A percentile compares a stretch with the other conserved stretches of the same genome.
phyloP scores from a whole-genome alignment of 495 filamentous ascomycete species.

The Acidiella bohemica region DNA sequence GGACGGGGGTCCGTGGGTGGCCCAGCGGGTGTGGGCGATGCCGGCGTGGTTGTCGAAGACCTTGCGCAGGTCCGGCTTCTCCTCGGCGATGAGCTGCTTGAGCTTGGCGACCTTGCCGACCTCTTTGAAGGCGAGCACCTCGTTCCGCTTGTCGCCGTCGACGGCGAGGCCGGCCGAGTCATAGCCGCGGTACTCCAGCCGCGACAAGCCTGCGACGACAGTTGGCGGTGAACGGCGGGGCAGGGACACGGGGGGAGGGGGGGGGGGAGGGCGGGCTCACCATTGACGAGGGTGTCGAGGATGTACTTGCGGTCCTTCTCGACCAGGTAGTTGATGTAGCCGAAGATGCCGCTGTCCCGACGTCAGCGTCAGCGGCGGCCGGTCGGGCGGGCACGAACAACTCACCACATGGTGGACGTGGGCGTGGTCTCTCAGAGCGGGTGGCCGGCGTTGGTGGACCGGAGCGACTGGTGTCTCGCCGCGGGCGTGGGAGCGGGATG shows the following conservation, averaged over 20 bases:
- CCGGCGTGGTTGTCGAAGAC: constrained; percentile 94
- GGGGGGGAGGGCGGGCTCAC: constrained; percentile 34
- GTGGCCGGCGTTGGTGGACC: neutral
- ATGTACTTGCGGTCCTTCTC: constrained; percentile 95
- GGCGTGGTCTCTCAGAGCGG: neutral
- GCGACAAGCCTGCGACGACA: constrained; percentile 49
- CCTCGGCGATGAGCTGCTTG: constrained; percentile 77
- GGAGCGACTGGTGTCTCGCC: neutral
- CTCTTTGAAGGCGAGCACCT: constrained; percentile 95
- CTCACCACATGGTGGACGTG: constrained; percentile 7
- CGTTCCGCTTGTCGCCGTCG: constrained; percentile 96
- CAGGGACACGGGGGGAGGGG: neutral
- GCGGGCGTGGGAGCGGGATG: neutral
- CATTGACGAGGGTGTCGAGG: constrained; percentile 90
- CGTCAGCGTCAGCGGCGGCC: neutral
- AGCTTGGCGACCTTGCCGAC: constrained; percentile 97
- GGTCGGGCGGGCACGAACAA: neutral
- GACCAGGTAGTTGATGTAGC: constrained; percentile 86
- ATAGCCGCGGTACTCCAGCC: constrained; percentile 92
- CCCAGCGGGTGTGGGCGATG: constrained; percentile 98
- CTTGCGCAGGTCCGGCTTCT: constrained; percentile 71
- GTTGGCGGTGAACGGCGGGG: neutral
- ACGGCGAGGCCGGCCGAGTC: constrained; percentile 93
- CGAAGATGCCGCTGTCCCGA: constrained; percentile 78
- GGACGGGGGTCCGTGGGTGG: constrained; percentile 89